Conservation (phyloP, 768 basidiomycete genomes). For the Hericium coralloides region DNA sequence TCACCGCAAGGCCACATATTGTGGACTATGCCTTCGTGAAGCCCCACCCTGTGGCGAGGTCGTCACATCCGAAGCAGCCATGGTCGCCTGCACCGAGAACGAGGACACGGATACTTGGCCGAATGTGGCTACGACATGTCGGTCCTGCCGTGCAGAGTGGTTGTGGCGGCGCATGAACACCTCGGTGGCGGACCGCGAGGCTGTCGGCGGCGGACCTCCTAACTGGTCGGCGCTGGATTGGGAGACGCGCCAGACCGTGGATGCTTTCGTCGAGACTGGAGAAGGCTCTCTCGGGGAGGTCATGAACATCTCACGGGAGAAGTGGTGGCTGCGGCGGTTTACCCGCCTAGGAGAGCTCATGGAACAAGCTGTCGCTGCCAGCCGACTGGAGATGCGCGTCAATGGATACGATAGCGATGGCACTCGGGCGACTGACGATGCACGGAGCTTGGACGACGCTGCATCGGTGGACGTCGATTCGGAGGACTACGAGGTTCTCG, state of each 20-base stretch:
- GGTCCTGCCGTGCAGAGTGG: conserved; percentile 55
- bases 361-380: conserved; percentile 57
- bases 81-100: conserved; percentile 52
- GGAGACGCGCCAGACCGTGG: conserved; percentile 60
- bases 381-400: conserved; percentile 27
- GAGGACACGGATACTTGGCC: conserved; percentile 68
- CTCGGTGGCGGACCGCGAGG: conserved; percentile 43
- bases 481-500: conserved; percentile 21
- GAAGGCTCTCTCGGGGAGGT: conserved; percentile 63
- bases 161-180: conserved; percentile 50
- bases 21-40: conserved; percentile 64
- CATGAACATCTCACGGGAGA: conserved; percentile 53
- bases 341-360: conserved; percentile 63
- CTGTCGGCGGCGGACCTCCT: conserved; percentile 35
- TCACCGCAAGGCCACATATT: conserved; percentile 54
- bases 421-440: conserved; percentile 26
- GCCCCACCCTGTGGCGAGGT: conserved; percentile 33
- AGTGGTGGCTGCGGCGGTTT: conserved; percentile 55
- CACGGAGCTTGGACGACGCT: conserved; percentile 28
- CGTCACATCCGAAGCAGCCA: conserved; percentile 14
- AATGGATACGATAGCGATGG: conserved; percentile 24
- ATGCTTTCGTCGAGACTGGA: conserved; percentile 64
- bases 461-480: conserved; percentile 9
- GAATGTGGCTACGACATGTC: conserved; percentile 57
- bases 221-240: conserved; percentile 37